phyloP scores from a whole-genome alignment of 345 rosid genomes.

The Corymbia maculata region DNA sequence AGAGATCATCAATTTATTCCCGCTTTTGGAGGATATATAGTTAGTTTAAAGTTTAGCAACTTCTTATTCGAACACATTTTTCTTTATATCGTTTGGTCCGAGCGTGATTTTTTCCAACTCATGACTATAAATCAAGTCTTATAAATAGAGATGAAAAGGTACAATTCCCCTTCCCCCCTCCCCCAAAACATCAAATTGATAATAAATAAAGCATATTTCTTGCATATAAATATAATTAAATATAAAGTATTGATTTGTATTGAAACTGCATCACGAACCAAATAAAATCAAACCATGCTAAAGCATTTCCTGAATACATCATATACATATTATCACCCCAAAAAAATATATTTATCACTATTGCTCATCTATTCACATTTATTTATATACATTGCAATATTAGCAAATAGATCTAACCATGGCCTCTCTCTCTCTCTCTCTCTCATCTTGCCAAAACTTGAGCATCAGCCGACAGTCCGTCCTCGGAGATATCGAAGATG shows the following conservation, averaged over 20 bases:
- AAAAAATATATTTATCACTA: neutral
- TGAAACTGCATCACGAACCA: neutral
- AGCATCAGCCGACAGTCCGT: constrained; percentile 7
- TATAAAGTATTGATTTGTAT: neutral
- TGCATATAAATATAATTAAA: too few relatives aligned
- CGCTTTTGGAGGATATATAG: too few relatives aligned
- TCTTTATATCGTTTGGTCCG: too few relatives aligned
- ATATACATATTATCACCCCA: neutral
- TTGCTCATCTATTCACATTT: neutral
- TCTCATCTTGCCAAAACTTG: constrained; percentile 31
- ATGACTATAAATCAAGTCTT: too few relatives aligned
- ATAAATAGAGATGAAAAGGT: too few relatives aligned
- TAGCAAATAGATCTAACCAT: neutral
- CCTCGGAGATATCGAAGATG: constrained; percentile 33
- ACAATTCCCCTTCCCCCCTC: too few relatives aligned
- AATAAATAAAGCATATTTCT: too few relatives aligned
- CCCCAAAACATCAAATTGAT: neutral
- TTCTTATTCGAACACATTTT: too few relatives aligned
- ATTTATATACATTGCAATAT: neutral
- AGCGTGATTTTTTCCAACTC: too few relatives aligned
- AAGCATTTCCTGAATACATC: neutral
- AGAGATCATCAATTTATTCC: too few relatives aligned
- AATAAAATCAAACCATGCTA: neutral
- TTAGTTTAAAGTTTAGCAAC: too few relatives aligned
- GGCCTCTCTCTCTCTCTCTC: neutral